Percentiles rank a stretch among this genome's conserved stretches.
These are phyloP conservation scores for Tulasnella sp. DNA, from an alignment of 768 basidiomycete species.

Conservation along the genomic window DNA sequence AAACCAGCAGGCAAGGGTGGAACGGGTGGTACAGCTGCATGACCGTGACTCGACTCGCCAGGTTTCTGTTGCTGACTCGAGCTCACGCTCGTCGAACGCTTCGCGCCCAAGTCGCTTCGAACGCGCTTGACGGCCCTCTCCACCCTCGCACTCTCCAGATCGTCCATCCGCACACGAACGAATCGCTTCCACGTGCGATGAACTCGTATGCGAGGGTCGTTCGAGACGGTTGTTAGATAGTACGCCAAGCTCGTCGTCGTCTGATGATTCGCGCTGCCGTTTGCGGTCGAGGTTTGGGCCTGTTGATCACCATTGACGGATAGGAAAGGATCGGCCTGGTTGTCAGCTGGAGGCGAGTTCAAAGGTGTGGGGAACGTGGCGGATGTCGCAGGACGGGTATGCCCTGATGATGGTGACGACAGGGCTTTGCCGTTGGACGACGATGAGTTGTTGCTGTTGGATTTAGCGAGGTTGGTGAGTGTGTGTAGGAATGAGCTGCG, in stretches of 20 bases:
- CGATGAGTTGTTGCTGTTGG: slow-evolving; percentile 44
- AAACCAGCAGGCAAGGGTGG: neutral
- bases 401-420: neutral
- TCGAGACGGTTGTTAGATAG: slow-evolving; percentile 70
- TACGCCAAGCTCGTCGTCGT: slow-evolving; percentile 57
- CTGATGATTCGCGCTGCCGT: slow-evolving; percentile 27
- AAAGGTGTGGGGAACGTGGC: slow-evolving; percentile 30
- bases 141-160: slow-evolving; percentile 74
- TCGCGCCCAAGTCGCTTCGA: slow-evolving; percentile 66
- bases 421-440: slow-evolving; percentile 55
- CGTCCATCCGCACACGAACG: slow-evolving; percentile 74
- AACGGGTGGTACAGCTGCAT: neutral
- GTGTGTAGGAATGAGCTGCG: slow-evolving; percentile 82
- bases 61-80: neutral
- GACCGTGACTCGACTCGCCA: neutral
- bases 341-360: slow-evolving; percentile 39
- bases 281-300: neutral
- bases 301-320: neutral
- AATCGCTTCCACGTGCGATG: slow-evolving; percentile 74
- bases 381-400: neutral
- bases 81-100: slow-evolving; percentile 29
- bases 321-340: slow-evolving; percentile 1
- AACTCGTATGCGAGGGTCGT: slow-evolving; percentile 48
- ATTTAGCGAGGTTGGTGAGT: slow-evolving; percentile 27
- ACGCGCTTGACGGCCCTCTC: slow-evolving; percentile 84